Evolutionary conservation across 2,329 filamentous ascomycete genomes (phyloP), one percentile per base, ranked within the genome.

Genomic region (Claviceps arundinis): DNA sequence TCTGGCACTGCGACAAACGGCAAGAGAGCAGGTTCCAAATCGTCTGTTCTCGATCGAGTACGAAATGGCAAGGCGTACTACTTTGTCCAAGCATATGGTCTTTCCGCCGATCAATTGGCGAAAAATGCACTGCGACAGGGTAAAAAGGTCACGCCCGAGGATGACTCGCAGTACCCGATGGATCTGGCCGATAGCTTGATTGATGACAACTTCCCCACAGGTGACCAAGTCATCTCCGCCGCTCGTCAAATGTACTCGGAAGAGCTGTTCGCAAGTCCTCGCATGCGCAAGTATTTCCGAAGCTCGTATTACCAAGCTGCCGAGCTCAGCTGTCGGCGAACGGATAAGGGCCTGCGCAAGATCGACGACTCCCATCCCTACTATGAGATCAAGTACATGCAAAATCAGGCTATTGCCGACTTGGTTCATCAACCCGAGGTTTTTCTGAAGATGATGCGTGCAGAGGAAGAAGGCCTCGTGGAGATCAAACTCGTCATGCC

Each of bases 351-450:
- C 30, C 73, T 96, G 50, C 86, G 87, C 53, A 87, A 88, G 62
- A 97, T 98, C 59, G 90, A 95, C 60, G 91, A 97, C 56, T 83
- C 93, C 24, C 90, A 97, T 62, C 89, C 89, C 0, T 97, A 94
- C 68, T 97, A 97, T 65, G 93, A 97, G 67, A 88, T 98, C 73
- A 95, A 98, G 68, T 98, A 98, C 61, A 76, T 98, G 19, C 82
- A 89, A 57, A 89, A 93, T 60, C 90, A 96, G 67, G 87, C 87
- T 7, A 85, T 96, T 55, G 73, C 75, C 43, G 86, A 93, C 58
- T 79, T 97, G 54, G 85, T 89, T 2, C 81, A 82, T 50, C 83
- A 87, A 50, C 93, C 93, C 1, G 90, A 96, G 57, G 74, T 95
- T 26, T 98, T 93, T 65, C 72, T 98, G 52, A 91, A 94, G 70